Conservation (phyloP, 495 filamentous ascomycete species). For the Trichoderma erinaceum region DNA sequence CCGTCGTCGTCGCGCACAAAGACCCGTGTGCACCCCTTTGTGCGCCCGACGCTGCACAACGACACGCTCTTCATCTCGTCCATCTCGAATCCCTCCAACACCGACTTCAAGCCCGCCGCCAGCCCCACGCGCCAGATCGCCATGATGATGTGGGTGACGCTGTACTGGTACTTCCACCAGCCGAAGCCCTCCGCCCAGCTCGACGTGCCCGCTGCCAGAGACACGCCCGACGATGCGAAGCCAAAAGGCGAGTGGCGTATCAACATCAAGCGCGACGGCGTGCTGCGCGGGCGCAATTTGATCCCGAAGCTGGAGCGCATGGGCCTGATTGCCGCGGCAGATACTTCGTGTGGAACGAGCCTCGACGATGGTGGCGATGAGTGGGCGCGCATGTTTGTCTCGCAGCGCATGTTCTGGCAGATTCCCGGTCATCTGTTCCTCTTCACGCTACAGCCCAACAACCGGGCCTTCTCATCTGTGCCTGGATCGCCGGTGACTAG, state of each 20-base stretch:
- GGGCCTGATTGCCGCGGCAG: slow-evolving; percentile 71
- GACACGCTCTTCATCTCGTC: slow-evolving; percentile 86
- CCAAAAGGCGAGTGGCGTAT: slow-evolving; percentile 87
- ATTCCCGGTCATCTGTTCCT: slow-evolving; percentile 80
- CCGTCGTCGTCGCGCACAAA: slow-evolving; percentile 17
- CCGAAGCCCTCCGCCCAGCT: slow-evolving; percentile 50
- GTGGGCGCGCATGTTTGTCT: slow-evolving; percentile 79
- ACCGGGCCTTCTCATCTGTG: slow-evolving; percentile 41
- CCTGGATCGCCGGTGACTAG: slow-evolving; percentile 48
- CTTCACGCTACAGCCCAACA: slow-evolving; percentile 67
- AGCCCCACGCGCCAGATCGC: slow-evolving; percentile 83
- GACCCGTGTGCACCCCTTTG: slow-evolving; percentile 55
- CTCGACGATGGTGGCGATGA: slow-evolving; percentile 56
- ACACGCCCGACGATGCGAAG: slow-evolving; percentile 59
- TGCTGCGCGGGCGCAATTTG: slow-evolving; percentile 73
- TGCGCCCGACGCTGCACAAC: slow-evolving; percentile 62
- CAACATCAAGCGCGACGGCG: slow-evolving; percentile 75
- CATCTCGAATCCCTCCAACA: slow-evolving; percentile 74
- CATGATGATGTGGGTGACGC: slow-evolving; percentile 91
- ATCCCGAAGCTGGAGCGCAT: slow-evolving; percentile 91
- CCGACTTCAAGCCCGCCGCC: slow-evolving; percentile 67
- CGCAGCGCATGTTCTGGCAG: slow-evolving; percentile 83
- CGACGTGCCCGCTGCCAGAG: slow-evolving; percentile 53
- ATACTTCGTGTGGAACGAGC: slow-evolving; percentile 66
- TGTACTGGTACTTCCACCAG: slow-evolving; percentile 97